phyloP scores from a whole-genome alignment of 2,329 filamentous ascomycete genomes.

The Pseudogymnoascus sp. region DNA sequence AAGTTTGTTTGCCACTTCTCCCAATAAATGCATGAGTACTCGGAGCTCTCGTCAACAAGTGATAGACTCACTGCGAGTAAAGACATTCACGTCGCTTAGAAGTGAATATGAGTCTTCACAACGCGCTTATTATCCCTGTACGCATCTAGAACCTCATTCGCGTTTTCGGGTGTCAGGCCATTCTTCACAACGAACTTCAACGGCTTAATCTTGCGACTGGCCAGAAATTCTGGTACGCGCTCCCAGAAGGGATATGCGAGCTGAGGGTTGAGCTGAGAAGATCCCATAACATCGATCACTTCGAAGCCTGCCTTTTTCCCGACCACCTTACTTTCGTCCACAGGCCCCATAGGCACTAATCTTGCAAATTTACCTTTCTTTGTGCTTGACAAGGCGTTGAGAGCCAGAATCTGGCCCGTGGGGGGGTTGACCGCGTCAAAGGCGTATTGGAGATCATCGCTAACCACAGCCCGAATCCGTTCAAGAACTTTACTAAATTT shows the following conservation, averaged over 20 bases:
- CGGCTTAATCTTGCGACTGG: conserved; percentile 27
- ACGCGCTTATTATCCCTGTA: conserved; percentile 30
- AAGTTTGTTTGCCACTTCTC: too few species aligned
- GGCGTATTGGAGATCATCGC: conserved; percentile 33
- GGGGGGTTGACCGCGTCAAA: conserved; percentile 30
- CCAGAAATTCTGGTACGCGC: conserved; percentile 26
- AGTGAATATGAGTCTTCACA: too few species aligned
- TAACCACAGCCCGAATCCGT: conserved; percentile 31
- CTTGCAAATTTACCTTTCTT: conserved; percentile 30
- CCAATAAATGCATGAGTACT: too few species aligned
- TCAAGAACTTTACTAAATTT: conserved; percentile 26
- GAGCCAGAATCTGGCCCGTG: conserved; percentile 25
- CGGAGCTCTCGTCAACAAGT: too few species aligned
- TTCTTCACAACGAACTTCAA: conserved; percentile 27
- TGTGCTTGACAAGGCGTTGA: conserved; percentile 30
- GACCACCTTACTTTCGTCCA: conserved; percentile 25
- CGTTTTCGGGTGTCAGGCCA: conserved; percentile 28
- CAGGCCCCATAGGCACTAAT: conserved; percentile 21
- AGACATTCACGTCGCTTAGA: too few species aligned
- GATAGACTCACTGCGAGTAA: too few species aligned
- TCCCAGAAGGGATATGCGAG: conserved; percentile 29
- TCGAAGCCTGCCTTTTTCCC: conserved; percentile 30
- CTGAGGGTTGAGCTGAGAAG: conserved; percentile 24
- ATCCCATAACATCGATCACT: conserved; percentile 24
- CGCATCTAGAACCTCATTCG: conserved; percentile 32